A percentile compares a stretch with the other conserved stretches of the same genome.
Conservation (phyloP, 129 eudicot genomes). For the Chrysanthemum lavandulifolium region DNA sequence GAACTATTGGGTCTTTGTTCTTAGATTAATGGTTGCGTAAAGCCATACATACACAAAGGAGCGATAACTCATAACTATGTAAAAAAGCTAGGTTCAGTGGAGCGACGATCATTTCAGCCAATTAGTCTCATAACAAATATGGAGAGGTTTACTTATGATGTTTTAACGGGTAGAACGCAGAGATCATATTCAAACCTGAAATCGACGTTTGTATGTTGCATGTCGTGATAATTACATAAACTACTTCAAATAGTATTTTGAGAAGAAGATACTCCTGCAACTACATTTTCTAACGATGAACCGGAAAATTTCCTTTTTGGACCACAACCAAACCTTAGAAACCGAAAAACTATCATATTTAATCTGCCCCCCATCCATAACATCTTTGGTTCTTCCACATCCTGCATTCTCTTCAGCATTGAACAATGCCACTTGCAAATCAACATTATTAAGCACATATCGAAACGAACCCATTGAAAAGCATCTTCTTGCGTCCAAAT, state of each 20-base stretch:
- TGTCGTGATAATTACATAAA: neutral
- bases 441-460: slow-evolving; percentile 45
- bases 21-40: no score
- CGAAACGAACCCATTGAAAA: slow-evolving; percentile 62
- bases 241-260: neutral
- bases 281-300: slow-evolving; percentile 17
- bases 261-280: slow-evolving; percentile 14
- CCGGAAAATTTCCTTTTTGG: slow-evolving; percentile 11
- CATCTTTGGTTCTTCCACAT: slow-evolving; percentile 5
- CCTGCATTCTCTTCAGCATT: slow-evolving; percentile 17
- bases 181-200: no score
- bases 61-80: no score
- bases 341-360: slow-evolving; percentile 55
- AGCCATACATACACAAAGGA: no score
- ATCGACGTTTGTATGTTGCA: no score
- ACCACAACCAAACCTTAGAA: slow-evolving; percentile 43
- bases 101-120: no score
- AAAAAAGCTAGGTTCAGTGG: no score
- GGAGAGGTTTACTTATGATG: no score
- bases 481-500: slow-evolving; percentile 64
- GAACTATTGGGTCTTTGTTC: no score
- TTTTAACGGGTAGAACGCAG: no score
- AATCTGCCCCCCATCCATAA: slow-evolving; percentile 14
- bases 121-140: no score
- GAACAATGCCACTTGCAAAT: slow-evolving; percentile 42